A percentile compares a stretch with the other conserved stretches of the same genome.
These are phyloP conservation scores for Podospora australis DNA, from an alignment of 495 filamentous ascomycete genomes.

Conservation along the genomic window DNA sequence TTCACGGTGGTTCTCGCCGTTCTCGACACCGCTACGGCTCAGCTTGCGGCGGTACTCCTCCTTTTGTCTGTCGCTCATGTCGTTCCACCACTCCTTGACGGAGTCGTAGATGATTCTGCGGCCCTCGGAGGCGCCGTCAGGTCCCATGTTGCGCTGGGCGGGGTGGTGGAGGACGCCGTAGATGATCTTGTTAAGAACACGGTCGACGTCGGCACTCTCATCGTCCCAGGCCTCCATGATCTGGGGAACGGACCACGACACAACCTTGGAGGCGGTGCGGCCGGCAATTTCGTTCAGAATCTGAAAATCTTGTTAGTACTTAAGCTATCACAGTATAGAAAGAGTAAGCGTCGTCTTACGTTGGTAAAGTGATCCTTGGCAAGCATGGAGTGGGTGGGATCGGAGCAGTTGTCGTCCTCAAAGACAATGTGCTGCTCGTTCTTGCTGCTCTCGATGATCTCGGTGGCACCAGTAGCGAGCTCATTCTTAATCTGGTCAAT, in stretches of 20 bases:
- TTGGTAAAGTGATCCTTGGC: conserved; percentile 91
- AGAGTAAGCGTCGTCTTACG: conserved; percentile 23
- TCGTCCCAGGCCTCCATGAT: conserved; percentile 83
- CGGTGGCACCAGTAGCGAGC: conserved; percentile 73
- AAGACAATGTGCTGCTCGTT: conserved; percentile 81
- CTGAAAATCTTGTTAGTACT: conserved; percentile 27
- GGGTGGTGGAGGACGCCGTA: conserved; percentile 84
- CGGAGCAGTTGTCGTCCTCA: conserved; percentile 61
- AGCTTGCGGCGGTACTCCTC: conserved; percentile 63
- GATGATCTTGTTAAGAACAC: conserved; percentile 65
- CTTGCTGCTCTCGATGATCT: conserved; percentile 74
- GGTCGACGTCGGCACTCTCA: conserved; percentile 57
- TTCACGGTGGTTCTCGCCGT: conserved; percentile 75
- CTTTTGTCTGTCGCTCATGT: conserved; percentile 53
- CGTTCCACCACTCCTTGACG: conserved; percentile 73
- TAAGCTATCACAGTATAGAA: not conserved
- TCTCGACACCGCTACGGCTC: conserved; percentile 65
- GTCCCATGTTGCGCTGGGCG: conserved; percentile 59
- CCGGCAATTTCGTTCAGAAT: conserved; percentile 85
- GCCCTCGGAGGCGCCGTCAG: conserved; percentile 67
- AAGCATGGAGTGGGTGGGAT: conserved; percentile 94
- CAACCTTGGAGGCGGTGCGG: conserved; percentile 65
- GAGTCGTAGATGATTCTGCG: conserved; percentile 69
- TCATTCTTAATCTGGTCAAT: conserved; percentile 79
- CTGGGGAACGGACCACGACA: conserved; percentile 80